Evolutionary conservation across 345 rosid species (phyloP).

Genomic region (Noccaea caerulescens): DNA sequence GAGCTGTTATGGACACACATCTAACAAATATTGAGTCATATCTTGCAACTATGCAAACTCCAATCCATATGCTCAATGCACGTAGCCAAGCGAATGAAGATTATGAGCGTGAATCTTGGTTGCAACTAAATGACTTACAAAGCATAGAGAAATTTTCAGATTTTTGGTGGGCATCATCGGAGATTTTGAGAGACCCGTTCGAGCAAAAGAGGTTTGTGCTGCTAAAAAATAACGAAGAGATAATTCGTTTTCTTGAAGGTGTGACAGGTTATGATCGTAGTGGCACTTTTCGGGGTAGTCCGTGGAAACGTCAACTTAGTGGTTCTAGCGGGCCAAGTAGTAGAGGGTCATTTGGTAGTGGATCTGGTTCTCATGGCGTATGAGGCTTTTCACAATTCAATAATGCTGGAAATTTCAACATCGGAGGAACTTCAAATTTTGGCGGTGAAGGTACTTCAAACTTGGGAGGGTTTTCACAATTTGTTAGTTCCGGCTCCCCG

Average conservation of each 20-base stretch:
- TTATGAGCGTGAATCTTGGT: conserved; percentile 2
- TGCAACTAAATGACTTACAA: not conserved
- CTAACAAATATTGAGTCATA: not conserved
- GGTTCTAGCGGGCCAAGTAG: too few species aligned
- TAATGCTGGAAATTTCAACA: too few species aligned
- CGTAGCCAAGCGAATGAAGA: not conserved
- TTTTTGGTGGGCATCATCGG: not conserved
- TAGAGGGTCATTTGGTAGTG: too few species aligned
- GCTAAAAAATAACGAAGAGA: not conserved
- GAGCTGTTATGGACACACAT: too few species aligned
- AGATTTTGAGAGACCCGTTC: not conserved
- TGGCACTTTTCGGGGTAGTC: not conserved
- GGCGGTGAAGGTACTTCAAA: not conserved
- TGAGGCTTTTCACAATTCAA: too few species aligned
- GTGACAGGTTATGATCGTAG: not conserved
- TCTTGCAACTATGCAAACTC: not conserved
- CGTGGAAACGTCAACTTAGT: not conserved
- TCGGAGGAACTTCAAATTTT: too few species aligned
- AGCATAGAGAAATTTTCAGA: not conserved
- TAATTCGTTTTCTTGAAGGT: not conserved
- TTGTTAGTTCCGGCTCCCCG: not conserved
- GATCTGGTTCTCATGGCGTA: too few species aligned
- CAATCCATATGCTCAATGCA: not conserved
- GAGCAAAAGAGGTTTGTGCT: not conserved
- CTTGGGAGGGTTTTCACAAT: too few species aligned